Base-by-base conservation (phyloP, 129 eudicot genomes). In the Helichrysum umbraculigerum region DNA sequence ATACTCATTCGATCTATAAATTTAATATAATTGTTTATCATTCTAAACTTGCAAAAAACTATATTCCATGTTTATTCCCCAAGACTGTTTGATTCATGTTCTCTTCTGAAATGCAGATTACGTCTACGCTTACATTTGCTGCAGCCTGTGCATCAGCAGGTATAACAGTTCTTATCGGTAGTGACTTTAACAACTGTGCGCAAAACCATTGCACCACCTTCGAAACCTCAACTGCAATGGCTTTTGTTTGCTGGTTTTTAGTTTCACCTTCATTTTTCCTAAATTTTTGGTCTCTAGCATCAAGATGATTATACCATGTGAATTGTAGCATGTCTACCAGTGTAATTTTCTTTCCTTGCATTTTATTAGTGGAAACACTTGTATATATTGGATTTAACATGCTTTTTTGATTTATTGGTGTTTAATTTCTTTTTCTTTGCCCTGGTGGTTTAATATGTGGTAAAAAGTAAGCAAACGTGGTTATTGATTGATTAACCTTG, bases 81-180 rank as follows among this genome's bases (percentile, higher is more conserved):
- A 14, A 58, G 59, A n/a, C 11, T 21, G 59, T 57, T 73, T 58
- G 37, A 32, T 61, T 44, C 58, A 2, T 47, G 54, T 11, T 14
- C 17, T 47, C 54, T 12, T 37, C 9, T 30, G 25, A n/a, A 59
- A 58, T 70, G 81, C 76, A 91, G 93, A 79, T 88, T 57, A 86
- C 89, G 21, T 88, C 93, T 0, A 91, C 90, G 4, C 87, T 91
- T 67, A 91, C 93, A 70, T 91, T 91, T 81, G 88, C 89, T 39
- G 93, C 93, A 42, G 97, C 97, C n/a, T 88, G 93, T 79, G 89
- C 97, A 33, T 88, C 97, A 12, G 97, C 97, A 34, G 93, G 97
- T 28, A 88, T 88, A 80, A 91, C 93, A 1, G 89, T 88, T 20
- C 87, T 90, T 8, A 88, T 91, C 7, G 10, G 82, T 63, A 82